Base-by-base conservation (phyloP, 2,329 filamentous ascomycete species). In the Thelonectria olida region DNA sequence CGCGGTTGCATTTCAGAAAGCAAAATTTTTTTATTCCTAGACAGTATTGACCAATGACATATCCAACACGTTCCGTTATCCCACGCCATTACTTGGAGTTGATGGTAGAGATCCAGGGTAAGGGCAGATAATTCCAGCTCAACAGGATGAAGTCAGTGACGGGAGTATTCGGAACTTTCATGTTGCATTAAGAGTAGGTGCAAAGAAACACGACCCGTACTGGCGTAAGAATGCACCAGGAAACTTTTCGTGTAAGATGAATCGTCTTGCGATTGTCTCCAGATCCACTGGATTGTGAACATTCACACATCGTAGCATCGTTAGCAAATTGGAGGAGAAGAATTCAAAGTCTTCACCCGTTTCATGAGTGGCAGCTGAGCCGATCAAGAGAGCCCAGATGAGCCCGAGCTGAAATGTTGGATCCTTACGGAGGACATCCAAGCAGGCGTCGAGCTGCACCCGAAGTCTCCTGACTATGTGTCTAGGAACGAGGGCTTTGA, bases 321-420 rank as follows among this genome's bases (percentile, higher is more conserved):
- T 22, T 13, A 42, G 48, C 25, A 63, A 25, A 27, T 50, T 47
- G 3, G 17, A n/a, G 5, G 64, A 65, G 19, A 62, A 65, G 34
- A 58, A 60, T 12, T 42, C 52, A 50, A 54, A 65, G 7, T 42
- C 36, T 19, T 63, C 44, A 3, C 54, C 48, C 12, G 49, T 58
- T 19, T 56, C 48, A 25, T 38, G 42, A 19, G 56, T 41, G 7
- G 60, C 38, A 31, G 59, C 60, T 7, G 59, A 53, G 17, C 62
- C 63, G 13, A 65, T 47, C 8, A 55, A 12, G 5, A 58, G n/a
- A 42, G 53, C 61, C 64, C 62, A 67, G 8, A 67, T 34, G 3
- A 67, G 23, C 7, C 54, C 64, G 2, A 49, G 52, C 20, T 59
- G 61, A 10, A 41, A 54, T 6, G 56, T 60, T 2, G 54, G 38